Evolutionary conservation across 306 rosid species (phyloP), one percentile per base, ranked within the genome.

Genomic region (Trifolium repens): DNA sequence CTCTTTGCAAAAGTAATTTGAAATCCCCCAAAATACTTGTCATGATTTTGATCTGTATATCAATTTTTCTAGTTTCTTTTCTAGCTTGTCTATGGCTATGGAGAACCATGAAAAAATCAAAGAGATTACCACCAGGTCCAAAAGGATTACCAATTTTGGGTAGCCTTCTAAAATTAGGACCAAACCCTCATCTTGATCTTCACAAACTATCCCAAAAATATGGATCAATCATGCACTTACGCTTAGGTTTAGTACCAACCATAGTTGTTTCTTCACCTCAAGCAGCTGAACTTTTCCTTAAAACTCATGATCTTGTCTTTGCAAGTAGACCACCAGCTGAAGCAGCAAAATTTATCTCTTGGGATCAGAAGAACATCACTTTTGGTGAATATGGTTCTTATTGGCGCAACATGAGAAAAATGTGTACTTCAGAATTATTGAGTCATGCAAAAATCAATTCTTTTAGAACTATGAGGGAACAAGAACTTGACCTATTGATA

Each of bases 71-170:
- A 11, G 16, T 76, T 67, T 76, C 62, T 64, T 60, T 91, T 49
- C 40, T 78, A 17, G 19, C 19, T 73, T 81, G 1, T 74, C 9
- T 88, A 37, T 80, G 85, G 76, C 71, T 62, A 44, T 54, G 74
- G 78, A 67, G 60, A 81, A 73, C 22, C 81, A 76, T 8, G 1
- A 79, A 43, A 5, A 87, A 75, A 16, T 24, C 46, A n/a, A 85
- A 57, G 22, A 83, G 35, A 40, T 71, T 88, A 60, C 96, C 97
- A 55, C 93, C 91, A 2, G 96, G 97, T 79, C 96, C 96, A 1
- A 89, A 10, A 67, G 96, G 97, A 16, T 72, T 86, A 2, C 96
- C 93, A 1, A 59, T 91, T 72, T 22, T 91, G 22, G 93, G 96
- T 5, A 80, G 81, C 79, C 86, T 91, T 52, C 91, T 72, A 37